phyloP scores from a whole-genome alignment of 306 rosid species.

The Oxytropis ochrocephala region DNA sequence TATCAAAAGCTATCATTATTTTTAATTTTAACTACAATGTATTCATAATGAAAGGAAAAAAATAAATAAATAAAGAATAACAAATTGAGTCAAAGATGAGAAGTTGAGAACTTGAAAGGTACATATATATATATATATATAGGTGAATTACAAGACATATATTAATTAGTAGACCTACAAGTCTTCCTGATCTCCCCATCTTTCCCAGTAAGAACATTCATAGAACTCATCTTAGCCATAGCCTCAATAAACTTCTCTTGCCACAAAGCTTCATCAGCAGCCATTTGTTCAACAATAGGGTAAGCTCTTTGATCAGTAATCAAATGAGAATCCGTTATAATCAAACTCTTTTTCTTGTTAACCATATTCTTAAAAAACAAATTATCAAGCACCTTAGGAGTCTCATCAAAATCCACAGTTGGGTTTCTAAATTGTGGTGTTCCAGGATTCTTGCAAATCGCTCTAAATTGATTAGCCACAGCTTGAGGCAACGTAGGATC shows the following conservation, averaged over 20 bases:
- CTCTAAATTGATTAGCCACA: background rate
- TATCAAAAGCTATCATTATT: too few relatives aligned
- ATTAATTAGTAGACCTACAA: slow-evolving; percentile 46
- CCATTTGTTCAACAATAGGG: slow-evolving; percentile 26
- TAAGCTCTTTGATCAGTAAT: slow-evolving; percentile 27
- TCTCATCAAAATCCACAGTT: slow-evolving; percentile 30
- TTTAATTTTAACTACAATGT: too few relatives aligned
- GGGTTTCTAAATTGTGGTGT: background rate
- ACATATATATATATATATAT: too few relatives aligned
- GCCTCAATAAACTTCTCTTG: slow-evolving; percentile 17
- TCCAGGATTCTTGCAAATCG: slow-evolving; percentile 13
- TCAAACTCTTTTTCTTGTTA: slow-evolving; percentile 25
- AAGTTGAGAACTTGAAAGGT: too few relatives aligned
- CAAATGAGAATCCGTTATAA: slow-evolving; percentile 39
- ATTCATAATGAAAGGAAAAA: too few relatives aligned
- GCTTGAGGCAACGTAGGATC: slow-evolving; percentile 23
- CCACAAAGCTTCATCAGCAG: slow-evolving; percentile 14
- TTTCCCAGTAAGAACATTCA: slow-evolving; percentile 34
- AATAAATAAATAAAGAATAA: background rate
- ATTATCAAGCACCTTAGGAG: slow-evolving; percentile 47
- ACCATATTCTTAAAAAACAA: slow-evolving; percentile 34
- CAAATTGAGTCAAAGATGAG: background rate
- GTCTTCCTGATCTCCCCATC: slow-evolving; percentile 51
- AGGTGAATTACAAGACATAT: background rate
- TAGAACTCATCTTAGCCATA: slow-evolving; percentile 22